A percentile compares a stretch with the other conserved stretches of the same genome.
These are phyloP conservation scores for Fragilaria radians DNA, from an alignment of 108 stramenopile genomes.

Conservation along the genomic window DNA sequence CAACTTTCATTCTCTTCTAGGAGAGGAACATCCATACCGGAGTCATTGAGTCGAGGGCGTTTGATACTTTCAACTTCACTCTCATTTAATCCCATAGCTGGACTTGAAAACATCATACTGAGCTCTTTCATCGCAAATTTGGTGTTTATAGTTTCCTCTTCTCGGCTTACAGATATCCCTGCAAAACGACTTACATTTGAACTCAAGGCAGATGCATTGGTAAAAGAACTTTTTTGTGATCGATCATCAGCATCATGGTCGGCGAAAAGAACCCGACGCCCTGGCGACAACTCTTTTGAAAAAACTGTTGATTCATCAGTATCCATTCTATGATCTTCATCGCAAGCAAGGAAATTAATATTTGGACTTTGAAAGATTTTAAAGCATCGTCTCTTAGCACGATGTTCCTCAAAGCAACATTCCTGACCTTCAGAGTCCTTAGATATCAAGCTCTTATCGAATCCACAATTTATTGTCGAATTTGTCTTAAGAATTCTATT, in stretches of 20 bases:
- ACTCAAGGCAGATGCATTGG: conserved; percentile 51
- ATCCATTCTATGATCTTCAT: conserved; percentile 5
- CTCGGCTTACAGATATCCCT: conserved; percentile 29
- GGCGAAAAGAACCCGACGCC: conserved; percentile 5
- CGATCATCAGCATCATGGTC: background rate
- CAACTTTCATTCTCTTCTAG: background rate
- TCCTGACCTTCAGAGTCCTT: conserved; percentile 46
- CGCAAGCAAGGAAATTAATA: conserved; percentile 41
- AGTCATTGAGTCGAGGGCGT: conserved; percentile 9
- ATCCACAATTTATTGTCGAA: conserved; percentile 17
- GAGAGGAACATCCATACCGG: background rate
- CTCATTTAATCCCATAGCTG: conserved; percentile 30
- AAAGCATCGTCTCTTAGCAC: conserved; percentile 32
- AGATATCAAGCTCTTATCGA: conserved; percentile 35
- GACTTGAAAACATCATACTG: conserved; percentile 87
- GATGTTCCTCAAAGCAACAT: conserved; percentile 69
- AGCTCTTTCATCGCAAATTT: conserved; percentile 72
- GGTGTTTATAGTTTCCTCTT: conserved; percentile 80
- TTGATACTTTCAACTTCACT: background rate
- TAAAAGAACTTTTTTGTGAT: conserved; percentile 30
- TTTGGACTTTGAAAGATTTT: conserved; percentile 29
- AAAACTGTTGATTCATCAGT: conserved; percentile 56
- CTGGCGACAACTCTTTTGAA: conserved; percentile 20
- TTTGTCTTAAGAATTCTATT: too few species aligned
- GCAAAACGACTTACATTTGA: conserved; percentile 48